phyloP scores from a whole-genome alignment of 2,329 filamentous ascomycete genomes.

The Macrophomina phaseolina region DNA sequence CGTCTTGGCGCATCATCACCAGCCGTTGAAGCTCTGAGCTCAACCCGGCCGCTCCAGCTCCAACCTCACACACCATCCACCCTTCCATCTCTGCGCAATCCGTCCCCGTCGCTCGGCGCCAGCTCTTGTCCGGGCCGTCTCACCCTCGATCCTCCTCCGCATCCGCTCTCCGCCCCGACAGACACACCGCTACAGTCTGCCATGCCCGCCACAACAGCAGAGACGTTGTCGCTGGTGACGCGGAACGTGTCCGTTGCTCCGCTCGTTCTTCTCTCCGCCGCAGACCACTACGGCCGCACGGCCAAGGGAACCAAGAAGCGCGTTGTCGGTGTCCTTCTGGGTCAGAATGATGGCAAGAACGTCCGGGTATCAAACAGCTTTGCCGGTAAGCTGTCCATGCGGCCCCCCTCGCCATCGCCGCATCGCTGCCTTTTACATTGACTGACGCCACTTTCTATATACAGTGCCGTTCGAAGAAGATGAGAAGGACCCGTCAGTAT shows the following conservation, averaged over 20 bases:
- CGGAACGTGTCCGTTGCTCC: constrained; percentile 96
- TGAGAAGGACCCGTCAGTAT: constrained; percentile 96
- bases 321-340: constrained; percentile 92
- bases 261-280: constrained; percentile 93
- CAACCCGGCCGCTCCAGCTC: constrained; percentile 20
- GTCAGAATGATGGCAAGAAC: constrained; percentile 94
- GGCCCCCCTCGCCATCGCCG: not conserved
- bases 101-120: not conserved
- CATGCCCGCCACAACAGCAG: constrained; percentile 97
- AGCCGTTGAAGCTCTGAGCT: constrained; percentile 24
- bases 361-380: constrained; percentile 99
- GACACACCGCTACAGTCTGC: constrained; percentile 40
- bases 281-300: constrained; percentile 97
- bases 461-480: constrained; percentile 98
- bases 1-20: constrained; percentile 25
- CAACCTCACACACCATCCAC: constrained; percentile 18
- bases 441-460: constrained; percentile 33
- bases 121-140: not conserved
- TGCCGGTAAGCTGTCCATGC: constrained; percentile 68
- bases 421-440: not conserved
- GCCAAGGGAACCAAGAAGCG: constrained; percentile 86
- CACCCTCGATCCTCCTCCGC: constrained; percentile 6
- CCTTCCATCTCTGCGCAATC: constrained; percentile 7
- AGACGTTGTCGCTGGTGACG: constrained; percentile 92
- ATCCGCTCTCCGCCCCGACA: not conserved